Evolutionary conservation across 768 basidiomycete species (phyloP).

Genomic region (Lentinula guzmanii): DNA sequence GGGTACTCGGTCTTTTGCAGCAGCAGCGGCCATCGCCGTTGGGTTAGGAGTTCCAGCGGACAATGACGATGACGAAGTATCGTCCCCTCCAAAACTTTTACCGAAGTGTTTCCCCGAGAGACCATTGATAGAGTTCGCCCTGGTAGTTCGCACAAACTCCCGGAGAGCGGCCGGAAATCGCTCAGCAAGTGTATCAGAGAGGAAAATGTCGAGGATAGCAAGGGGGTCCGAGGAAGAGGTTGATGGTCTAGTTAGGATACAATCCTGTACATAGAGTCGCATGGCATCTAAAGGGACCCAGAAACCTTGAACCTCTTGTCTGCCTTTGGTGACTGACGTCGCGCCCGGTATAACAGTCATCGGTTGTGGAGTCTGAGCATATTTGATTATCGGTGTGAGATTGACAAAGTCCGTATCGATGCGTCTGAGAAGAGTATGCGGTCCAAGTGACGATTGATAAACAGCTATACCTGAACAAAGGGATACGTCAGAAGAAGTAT

Average conservation of each 20-base stretch:
- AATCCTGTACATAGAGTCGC: slow-evolving; percentile 41
- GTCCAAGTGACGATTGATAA: slow-evolving; percentile 61
- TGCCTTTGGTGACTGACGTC: slow-evolving; percentile 45
- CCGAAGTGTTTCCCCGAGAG: slow-evolving; percentile 39
- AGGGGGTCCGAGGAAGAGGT: slow-evolving; percentile 12
- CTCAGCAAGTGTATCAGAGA: slow-evolving; percentile 56
- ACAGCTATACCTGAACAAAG: slow-evolving; percentile 56
- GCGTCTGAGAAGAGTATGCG: slow-evolving; percentile 55
- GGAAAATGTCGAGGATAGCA: slow-evolving; percentile 45
- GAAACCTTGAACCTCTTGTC: slow-evolving; percentile 48
- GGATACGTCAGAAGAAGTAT: slow-evolving; percentile 10
- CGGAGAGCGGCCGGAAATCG: slow-evolving; percentile 58
- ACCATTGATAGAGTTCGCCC: neutral
- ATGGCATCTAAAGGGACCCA: slow-evolving; percentile 66
- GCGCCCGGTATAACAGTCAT: slow-evolving; percentile 38
- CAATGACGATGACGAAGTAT: neutral
- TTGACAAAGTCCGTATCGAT: slow-evolving; percentile 80
- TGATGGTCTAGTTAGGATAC: slow-evolving; percentile 23
- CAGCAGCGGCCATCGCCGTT: neutral
- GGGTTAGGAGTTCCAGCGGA: neutral
- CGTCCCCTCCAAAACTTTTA: slow-evolving; percentile 3
- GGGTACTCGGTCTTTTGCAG: neutral
- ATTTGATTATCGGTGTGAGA: slow-evolving; percentile 49
- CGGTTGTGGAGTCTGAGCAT: slow-evolving; percentile 34
- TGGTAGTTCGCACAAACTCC: slow-evolving; percentile 47